Percentiles rank a stretch among this genome's conserved stretches.
These are phyloP conservation scores for Spongospora subterranea DNA, from an alignment of 208 protist species.

Conservation along the genomic window DNA sequence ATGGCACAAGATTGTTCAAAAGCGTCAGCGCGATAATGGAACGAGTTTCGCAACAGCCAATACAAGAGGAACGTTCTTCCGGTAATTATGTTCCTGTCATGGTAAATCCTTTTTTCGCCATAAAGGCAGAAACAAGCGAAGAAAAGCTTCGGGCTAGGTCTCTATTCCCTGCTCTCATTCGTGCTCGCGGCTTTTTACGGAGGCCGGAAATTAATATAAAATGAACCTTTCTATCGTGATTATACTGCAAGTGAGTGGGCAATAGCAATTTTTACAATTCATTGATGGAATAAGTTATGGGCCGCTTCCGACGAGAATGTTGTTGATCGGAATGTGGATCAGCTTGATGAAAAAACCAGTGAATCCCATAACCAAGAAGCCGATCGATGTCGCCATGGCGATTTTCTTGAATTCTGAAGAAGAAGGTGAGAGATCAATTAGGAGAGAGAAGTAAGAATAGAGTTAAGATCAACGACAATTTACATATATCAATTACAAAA, in stretches of 20 bases:
- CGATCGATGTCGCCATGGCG: slow-evolving; percentile 79
- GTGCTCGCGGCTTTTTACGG: not conserved
- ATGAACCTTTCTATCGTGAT: not conserved
- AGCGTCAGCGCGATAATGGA: not conserved
- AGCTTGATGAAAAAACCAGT: slow-evolving; percentile 87
- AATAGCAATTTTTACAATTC: not conserved
- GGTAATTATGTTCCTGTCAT: not conserved
- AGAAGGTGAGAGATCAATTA: not conserved
- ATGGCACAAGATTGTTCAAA: slow-evolving; percentile 39
- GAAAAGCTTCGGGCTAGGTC: not conserved
- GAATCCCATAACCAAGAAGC: slow-evolving; percentile 85
- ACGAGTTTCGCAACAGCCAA: not conserved
- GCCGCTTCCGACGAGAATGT: slow-evolving; percentile 78
- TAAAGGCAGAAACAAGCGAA: not conserved
- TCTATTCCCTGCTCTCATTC: not conserved
- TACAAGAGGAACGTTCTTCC: not conserved
- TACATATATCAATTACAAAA: not conserved
- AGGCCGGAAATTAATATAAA: not conserved
- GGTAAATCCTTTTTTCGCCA: not conserved
- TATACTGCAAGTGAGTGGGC: not conserved
- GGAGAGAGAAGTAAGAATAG: not conserved
- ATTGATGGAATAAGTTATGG: not conserved
- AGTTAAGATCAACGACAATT: slow-evolving; percentile 12
- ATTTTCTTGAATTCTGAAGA: slow-evolving; percentile 83
- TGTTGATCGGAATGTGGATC: slow-evolving; percentile 87